Evolutionary conservation across 805 yeast genomes (phyloP).

Genomic region (Candida sonorensis): DNA sequence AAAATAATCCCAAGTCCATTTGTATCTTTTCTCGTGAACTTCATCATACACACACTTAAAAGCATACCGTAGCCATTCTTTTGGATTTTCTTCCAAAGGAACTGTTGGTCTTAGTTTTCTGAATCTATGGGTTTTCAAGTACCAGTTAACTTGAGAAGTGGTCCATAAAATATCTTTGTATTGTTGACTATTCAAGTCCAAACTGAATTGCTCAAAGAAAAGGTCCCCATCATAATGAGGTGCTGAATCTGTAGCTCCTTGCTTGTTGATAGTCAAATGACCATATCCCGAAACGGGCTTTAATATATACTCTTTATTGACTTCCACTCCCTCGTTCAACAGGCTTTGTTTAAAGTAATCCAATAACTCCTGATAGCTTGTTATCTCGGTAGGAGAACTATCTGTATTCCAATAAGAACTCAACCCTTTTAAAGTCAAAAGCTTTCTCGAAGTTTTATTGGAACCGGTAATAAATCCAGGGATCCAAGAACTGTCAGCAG

Average conservation of each 20-base stretch:
- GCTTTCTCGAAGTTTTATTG: constrained; percentile 61
- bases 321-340: constrained; percentile 20
- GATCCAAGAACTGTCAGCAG: constrained; percentile 79
- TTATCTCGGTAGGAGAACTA: constrained; percentile 38
- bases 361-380: constrained; percentile 43
- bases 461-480: constrained; percentile 78
- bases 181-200: constrained; percentile 78
- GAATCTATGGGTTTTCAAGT: constrained; percentile 67
- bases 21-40: constrained; percentile 71
- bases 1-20: constrained; percentile 87
- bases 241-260: constrained; percentile 56
- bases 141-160: constrained; percentile 75
- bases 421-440: constrained; percentile 66
- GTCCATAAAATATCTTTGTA: constrained; percentile 78
- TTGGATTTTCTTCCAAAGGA: constrained; percentile 55
- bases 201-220: constrained; percentile 82
- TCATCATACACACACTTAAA: constrained; percentile 71
- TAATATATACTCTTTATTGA: constrained; percentile 49
- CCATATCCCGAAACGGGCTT: constrained; percentile 90
- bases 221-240: constrained; percentile 74
- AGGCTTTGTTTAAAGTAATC: constrained; percentile 41
- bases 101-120: constrained; percentile 60
- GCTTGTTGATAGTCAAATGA: constrained; percentile 70
- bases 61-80: constrained; percentile 77
- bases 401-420: constrained; percentile 84